Evolutionary conservation across 768 basidiomycete genomes (phyloP).

Genomic region (Leccinellum luteum): DNA sequence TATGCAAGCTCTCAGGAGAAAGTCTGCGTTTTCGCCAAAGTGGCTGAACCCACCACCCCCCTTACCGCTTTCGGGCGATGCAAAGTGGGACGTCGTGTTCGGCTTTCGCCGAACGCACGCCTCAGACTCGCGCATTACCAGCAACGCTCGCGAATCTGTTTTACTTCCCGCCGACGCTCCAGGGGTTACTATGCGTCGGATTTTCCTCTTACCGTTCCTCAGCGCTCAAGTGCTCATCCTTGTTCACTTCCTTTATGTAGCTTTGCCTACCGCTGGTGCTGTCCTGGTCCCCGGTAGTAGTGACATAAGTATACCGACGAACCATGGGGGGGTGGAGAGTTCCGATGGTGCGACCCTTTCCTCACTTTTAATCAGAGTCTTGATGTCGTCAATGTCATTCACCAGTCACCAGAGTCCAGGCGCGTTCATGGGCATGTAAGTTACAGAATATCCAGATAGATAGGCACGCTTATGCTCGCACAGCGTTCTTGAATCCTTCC

Average conservation of each 20-base stretch:
- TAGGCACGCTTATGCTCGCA: background rate
- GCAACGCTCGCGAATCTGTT: background rate
- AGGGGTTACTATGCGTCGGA: background rate
- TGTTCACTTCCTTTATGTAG: background rate
- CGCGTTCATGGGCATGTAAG: background rate
- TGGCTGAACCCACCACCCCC: too few relatives aligned
- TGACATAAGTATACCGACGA: background rate
- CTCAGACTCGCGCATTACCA: too few relatives aligned
- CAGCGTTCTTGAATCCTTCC: background rate
- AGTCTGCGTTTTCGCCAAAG: too few relatives aligned
- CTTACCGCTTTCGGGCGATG: too few relatives aligned
- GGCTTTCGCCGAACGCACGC: too few relatives aligned
- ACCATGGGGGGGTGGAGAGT: background rate
- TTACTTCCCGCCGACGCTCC: background rate
- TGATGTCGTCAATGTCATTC: background rate
- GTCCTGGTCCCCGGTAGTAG: background rate
- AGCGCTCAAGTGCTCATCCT: background rate
- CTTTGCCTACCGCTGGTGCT: background rate
- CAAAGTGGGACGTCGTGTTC: too few relatives aligned
- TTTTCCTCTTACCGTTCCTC: background rate
- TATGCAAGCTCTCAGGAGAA: too few relatives aligned
- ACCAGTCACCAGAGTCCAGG: background rate
- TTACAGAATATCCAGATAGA: background rate
- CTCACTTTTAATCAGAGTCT: background rate
- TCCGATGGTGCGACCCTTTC: background rate